phyloP scores from a whole-genome alignment of 1,284 basidiomycete species.

The Coniferiporia weirii region DNA sequence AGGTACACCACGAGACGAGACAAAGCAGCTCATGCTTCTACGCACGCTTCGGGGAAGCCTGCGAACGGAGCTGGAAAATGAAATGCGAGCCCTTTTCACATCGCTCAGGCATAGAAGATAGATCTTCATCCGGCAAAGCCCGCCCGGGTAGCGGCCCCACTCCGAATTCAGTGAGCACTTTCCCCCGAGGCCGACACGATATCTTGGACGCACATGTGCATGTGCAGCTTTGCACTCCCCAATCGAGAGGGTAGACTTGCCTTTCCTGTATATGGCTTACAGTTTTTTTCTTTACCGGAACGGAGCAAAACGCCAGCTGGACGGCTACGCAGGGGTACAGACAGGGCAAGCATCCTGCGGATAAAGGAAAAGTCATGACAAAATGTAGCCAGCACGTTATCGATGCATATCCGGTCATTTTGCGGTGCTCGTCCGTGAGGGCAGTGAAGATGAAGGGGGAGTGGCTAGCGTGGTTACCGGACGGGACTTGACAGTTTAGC shows the following conservation, averaged over 20 bases:
- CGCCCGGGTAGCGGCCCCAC: conserved; percentile 2
- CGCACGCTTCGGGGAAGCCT: not conserved
- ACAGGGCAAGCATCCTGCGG: not conserved
- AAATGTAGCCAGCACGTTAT: not conserved
- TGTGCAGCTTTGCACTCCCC: not conserved
- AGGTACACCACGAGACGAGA: not conserved
- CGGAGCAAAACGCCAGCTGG: not conserved
- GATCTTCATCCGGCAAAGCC: conserved; percentile 4
- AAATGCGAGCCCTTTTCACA: not conserved
- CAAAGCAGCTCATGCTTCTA: not conserved
- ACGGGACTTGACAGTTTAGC: no score
- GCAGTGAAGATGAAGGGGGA: not conserved
- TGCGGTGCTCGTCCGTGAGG: not conserved
- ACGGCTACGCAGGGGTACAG: not conserved
- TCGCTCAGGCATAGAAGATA: conserved; percentile 1
- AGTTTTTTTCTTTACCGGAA: not conserved
- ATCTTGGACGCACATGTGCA: not conserved
- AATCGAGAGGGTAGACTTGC: not conserved
- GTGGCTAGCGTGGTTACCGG: no score
- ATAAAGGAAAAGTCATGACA: not conserved
- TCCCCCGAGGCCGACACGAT: not conserved
- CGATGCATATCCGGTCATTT: conserved; percentile 4
- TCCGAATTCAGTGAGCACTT: not conserved
- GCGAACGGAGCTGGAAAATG: not conserved
- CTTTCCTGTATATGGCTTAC: not conserved